These are phyloP conservation scores for Calonectria pauciramosa DNA, from an alignment of 2,329 filamentous ascomycete species.

Conservation along the genomic window DNA sequence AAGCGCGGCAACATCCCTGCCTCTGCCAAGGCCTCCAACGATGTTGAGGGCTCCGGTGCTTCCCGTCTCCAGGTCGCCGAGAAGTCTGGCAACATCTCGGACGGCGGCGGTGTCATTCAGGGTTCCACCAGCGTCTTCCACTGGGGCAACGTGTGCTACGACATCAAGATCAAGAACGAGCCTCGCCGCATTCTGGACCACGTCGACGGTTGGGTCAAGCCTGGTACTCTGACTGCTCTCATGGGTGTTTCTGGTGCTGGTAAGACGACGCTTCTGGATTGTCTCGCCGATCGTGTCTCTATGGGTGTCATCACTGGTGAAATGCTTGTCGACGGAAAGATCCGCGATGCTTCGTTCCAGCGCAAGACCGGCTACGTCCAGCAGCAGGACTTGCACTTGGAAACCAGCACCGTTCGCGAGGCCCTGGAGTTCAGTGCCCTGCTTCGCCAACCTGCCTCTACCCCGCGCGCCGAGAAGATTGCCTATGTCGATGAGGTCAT, in stretches of 20 bases:
- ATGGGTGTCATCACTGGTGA: constrained; percentile 80
- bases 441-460: constrained; percentile 59
- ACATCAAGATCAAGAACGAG: constrained; percentile 78
- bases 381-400: constrained; percentile 69
- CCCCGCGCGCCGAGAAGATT: constrained; percentile 62
- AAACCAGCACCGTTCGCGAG: constrained; percentile 62
- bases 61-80: constrained; percentile 38
- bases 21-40: constrained; percentile 31
- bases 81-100: constrained; percentile 27
- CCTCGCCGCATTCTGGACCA: constrained; percentile 76
- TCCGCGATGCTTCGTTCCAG: constrained; percentile 76
- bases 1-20: constrained; percentile 56
- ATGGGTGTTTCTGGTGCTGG: constrained; percentile 68
- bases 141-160: constrained; percentile 81
- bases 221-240: constrained; percentile 78
- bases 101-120: constrained; percentile 38
- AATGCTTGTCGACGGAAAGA: constrained; percentile 78
- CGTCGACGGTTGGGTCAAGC: constrained; percentile 82
- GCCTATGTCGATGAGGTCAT: constrained; percentile 68
- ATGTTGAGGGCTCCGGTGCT: constrained; percentile 37
- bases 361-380: constrained; percentile 80
- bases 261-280: constrained; percentile 76
- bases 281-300: constrained; percentile 77
- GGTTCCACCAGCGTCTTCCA: constrained; percentile 67
- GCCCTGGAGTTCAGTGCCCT: constrained; percentile 58